Evolutionary conservation across 2,329 filamentous ascomycete genomes (phyloP).

Genomic region (Pseudovirgaria hyperparasitica): DNA sequence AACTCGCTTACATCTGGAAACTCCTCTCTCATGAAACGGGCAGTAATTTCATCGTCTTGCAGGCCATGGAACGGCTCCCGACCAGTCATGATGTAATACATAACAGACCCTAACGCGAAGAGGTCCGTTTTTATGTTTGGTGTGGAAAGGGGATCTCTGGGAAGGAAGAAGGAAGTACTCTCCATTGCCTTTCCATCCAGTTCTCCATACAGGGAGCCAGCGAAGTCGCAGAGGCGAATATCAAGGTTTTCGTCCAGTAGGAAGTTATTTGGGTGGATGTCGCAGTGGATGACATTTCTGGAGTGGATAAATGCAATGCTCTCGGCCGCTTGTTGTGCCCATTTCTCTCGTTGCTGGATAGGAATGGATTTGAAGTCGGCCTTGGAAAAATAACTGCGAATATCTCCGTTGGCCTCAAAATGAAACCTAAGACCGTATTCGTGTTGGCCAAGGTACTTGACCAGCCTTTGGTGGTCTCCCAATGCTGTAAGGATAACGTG

Average conservation of each 20-base stretch:
- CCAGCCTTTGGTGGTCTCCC: conserved; percentile 7
- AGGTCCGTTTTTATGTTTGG: conserved; percentile 17
- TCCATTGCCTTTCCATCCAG: conserved; percentile 13
- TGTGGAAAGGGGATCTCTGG: conserved; percentile 6
- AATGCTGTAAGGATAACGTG: conserved; percentile 7
- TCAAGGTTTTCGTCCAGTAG: conserved; percentile 22
- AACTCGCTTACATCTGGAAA: conserved; percentile 16
- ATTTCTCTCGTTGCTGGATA: conserved; percentile 5
- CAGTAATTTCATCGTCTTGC: conserved; percentile 16
- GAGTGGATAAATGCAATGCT: conserved; percentile 23
- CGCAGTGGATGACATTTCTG: conserved; percentile 26
- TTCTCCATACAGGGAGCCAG: conserved; percentile 18
- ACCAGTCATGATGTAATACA: conserved; percentile 24
- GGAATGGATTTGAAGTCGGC: conserved; percentile 4
- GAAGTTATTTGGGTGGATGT: conserved; percentile 28
- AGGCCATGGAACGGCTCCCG: conserved; percentile 17
- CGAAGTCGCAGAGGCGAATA: conserved; percentile 26
- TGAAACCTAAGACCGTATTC: conserved; percentile 7
- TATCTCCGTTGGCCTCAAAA: conserved; percentile 6
- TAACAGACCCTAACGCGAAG: conserved; percentile 22
- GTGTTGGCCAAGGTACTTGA: conserved; percentile 7
- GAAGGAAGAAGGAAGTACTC: conserved; percentile 10
- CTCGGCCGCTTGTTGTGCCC: conserved; percentile 10
- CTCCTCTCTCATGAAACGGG: conserved; percentile 11
- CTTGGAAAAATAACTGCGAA: conserved; percentile 7